phyloP scores from a whole-genome alignment of 352 stramenopile species.

The Globisporangium sylvaticum region DNA sequence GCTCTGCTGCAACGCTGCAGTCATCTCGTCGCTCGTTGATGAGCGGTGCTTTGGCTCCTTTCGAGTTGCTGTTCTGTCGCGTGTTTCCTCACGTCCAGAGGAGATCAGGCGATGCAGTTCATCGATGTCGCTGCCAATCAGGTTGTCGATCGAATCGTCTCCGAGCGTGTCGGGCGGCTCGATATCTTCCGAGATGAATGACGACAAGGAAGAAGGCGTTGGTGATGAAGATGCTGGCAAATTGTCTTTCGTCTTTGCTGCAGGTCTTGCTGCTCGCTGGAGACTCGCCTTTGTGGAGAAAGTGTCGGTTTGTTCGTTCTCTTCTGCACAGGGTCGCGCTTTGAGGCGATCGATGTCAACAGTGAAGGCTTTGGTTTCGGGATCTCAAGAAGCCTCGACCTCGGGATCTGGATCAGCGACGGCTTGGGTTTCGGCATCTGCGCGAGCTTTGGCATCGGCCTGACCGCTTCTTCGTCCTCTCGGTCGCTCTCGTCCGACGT shows the following conservation, averaged over 20 bases:
- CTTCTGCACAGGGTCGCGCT: background rate
- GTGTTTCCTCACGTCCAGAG: conserved; percentile 12
- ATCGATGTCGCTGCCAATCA: conserved; percentile 43
- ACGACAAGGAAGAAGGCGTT: conserved; percentile 18
- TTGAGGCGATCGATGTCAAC: background rate
- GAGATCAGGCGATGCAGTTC: conserved; percentile 40
- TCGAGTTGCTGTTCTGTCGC: background rate
- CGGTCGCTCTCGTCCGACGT: conserved; percentile 7
- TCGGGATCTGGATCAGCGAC: conserved; percentile 23
- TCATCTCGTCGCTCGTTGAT: conserved; percentile 28
- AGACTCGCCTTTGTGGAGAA: background rate
- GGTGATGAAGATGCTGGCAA: background rate
- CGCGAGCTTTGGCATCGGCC: conserved; percentile 46
- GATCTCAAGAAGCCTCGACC: conserved; percentile 8
- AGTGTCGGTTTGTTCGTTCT: background rate
- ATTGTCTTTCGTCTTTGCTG: background rate
- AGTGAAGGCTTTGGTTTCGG: conserved; percentile 1
- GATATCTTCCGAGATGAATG: conserved; percentile 24
- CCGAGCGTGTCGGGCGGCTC: conserved; percentile 16
- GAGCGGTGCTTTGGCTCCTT: conserved; percentile 10
- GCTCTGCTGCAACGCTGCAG: conserved; percentile 24
- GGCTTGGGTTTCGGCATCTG: conserved; percentile 39
- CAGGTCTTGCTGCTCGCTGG: background rate
- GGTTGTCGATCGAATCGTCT: conserved; percentile 40
- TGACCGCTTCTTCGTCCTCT: conserved; percentile 17